A percentile compares a stretch with the other conserved stretches of the same genome.
Conservation (phyloP, 2,329 filamentous ascomycete species). For the Penicillium sp. region DNA sequence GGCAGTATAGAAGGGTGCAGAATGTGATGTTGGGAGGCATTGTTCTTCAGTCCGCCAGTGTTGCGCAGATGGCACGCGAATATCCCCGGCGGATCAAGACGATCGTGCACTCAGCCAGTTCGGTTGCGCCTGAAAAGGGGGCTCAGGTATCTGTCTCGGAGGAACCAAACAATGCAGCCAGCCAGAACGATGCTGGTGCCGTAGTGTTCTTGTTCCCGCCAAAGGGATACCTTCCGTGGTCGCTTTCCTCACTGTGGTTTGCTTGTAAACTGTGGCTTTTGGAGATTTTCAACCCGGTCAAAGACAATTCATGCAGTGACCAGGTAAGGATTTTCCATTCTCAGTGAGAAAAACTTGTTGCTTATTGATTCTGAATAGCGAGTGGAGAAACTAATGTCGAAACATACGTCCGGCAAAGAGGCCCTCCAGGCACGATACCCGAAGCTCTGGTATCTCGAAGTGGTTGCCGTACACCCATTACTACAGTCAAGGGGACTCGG, state of each 20-base stretch:
- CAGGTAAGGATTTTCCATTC: slow-evolving; percentile 10
- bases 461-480: slow-evolving; percentile 30
- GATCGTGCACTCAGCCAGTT: not conserved
- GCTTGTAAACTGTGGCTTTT: slow-evolving; percentile 22
- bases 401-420: slow-evolving; percentile 1
- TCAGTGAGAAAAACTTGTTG: not conserved
- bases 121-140: not conserved
- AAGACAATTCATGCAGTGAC: slow-evolving; percentile 16
- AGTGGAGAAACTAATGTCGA: slow-evolving; percentile 15
- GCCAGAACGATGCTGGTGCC: slow-evolving; percentile 17
- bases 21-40: slow-evolving; percentile 21
- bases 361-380: slow-evolving; percentile 14
- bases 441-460: slow-evolving; percentile 30
- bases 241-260: slow-evolving; percentile 7
- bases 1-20: slow-evolving; percentile 30
- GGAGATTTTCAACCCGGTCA: slow-evolving; percentile 13
- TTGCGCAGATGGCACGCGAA: slow-evolving; percentile 10
- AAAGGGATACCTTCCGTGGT: slow-evolving; percentile 13
- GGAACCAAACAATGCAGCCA: not conserved
- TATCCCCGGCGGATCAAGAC: slow-evolving; percentile 2
- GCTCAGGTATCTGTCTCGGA: not conserved
- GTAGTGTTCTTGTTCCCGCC: slow-evolving; percentile 28
- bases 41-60: slow-evolving; percentile 20
- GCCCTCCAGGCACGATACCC: slow-evolving; percentile 7
- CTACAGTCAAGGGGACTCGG: slow-evolving; percentile 29